These are phyloP conservation scores for Diaporthe sp. DNA, from an alignment of 2,329 filamentous ascomycete species.

Conservation along the genomic window DNA sequence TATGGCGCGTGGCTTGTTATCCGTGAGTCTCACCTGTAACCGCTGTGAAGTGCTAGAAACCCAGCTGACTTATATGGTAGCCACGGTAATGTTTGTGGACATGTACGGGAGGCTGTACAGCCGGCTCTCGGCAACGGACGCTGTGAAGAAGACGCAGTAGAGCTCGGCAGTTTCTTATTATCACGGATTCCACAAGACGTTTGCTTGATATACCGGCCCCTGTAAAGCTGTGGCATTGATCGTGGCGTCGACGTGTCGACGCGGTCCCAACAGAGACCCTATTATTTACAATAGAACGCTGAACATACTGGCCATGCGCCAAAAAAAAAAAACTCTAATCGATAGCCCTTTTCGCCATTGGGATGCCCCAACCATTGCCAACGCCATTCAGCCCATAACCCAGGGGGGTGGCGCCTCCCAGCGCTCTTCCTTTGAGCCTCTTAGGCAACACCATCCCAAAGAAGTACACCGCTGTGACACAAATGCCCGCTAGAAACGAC, in stretches of 20 bases:
- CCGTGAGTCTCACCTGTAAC: constrained; percentile 59
- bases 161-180: constrained; percentile 14
- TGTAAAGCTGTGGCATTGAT: not conserved
- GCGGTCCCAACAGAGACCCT: constrained; percentile 8
- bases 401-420: constrained; percentile 71
- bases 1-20: constrained; percentile 67
- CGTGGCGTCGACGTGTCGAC: constrained; percentile 25
- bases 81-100: constrained; percentile 64
- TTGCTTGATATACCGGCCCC: not conserved
- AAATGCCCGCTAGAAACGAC: constrained; percentile 69
- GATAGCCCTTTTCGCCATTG: constrained; percentile 60
- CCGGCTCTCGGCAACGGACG: constrained; percentile 53
- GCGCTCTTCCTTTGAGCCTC: constrained; percentile 62
- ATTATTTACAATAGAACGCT: constrained; percentile 37
- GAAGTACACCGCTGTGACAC: constrained; percentile 71
- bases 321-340: constrained; percentile 56
- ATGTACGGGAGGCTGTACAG: constrained; percentile 67
- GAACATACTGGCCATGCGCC: constrained; percentile 34
- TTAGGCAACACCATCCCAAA: constrained; percentile 71
- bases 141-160: constrained; percentile 59
- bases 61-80: constrained; percentile 50
- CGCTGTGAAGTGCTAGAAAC: too few species aligned
- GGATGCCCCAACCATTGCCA: constrained; percentile 71
- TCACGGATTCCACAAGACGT: not conserved
- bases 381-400: constrained; percentile 67